phyloP scores from a whole-genome alignment of 257 asterid species.

The Nicotiana sylvestris region DNA sequence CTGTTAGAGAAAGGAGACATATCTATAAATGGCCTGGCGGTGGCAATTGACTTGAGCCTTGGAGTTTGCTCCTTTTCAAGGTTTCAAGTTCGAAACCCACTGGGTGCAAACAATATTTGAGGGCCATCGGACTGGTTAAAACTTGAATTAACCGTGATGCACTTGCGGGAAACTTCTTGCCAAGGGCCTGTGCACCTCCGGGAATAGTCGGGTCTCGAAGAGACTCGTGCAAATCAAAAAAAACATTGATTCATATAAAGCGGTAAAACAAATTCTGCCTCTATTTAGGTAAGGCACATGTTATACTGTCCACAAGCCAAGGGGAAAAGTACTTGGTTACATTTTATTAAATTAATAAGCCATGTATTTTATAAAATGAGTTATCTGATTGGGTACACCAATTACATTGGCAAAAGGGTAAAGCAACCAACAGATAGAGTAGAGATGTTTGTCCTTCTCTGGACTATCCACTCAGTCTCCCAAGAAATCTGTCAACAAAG shows the following conservation, averaged over 20 bases:
- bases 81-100: no score
- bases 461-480: neutral
- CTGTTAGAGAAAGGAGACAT: neutral
- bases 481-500: neutral
- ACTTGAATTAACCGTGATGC: no score
- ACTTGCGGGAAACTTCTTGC: no score
- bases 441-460: neutral
- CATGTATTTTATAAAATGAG: neutral
- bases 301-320: neutral
- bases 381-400: neutral
- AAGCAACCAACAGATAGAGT: neutral
- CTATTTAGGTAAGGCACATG: neutral
- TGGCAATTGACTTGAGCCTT: no score
- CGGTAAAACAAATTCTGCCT: neutral
- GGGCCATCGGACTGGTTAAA: no score
- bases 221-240: no score
- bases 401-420: neutral
- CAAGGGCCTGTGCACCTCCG: no score
- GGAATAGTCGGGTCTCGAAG: no score
- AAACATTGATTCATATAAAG: neutral
- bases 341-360: neutral
- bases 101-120: no score
- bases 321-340: neutral
- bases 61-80: no score
- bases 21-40: neutral